Conservation (phyloP, 768 basidiomycete species). For the Polyporus arcularius region DNA sequence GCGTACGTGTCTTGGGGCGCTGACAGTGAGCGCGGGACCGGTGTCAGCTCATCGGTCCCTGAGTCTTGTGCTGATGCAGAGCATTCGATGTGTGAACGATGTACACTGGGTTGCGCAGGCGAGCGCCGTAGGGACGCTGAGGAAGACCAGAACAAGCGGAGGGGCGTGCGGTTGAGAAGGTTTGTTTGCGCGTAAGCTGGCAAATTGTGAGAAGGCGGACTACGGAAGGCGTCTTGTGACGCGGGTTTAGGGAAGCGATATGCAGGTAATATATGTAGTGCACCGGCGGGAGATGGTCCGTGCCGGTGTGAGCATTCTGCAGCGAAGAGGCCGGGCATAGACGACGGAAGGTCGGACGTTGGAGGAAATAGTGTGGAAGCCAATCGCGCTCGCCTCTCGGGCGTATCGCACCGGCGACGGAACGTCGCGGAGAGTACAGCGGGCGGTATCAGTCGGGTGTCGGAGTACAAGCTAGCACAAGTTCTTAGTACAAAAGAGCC, state of each 20-base stretch:
- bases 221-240: constrained; percentile 20
- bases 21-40: background rate
- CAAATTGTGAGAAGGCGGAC: constrained; percentile 5
- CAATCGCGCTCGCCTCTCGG: background rate
- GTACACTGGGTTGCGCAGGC: background rate
- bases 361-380: background rate
- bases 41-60: background rate
- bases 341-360: background rate
- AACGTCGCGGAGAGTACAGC: background rate
- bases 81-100: background rate
- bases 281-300: constrained; percentile 13
- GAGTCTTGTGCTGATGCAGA: constrained; percentile 4
- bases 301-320: constrained; percentile 14
- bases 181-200: constrained; percentile 7
- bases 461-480: too few species aligned
- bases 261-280: constrained; percentile 1
- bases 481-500: too few species aligned
- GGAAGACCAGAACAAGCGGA: background rate
- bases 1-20: background rate
- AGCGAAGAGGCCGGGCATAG: background rate
- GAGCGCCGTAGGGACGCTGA: background rate
- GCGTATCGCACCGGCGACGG: background rate
- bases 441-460: too few species aligned
- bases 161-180: constrained; percentile 5
- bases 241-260: constrained; percentile 19